A percentile compares a stretch with the other conserved stretches of the same genome.
These are phyloP conservation scores for Aspergillus ibericus DNA, from an alignment of 2,329 filamentous ascomycete species.

Conservation along the genomic window DNA sequence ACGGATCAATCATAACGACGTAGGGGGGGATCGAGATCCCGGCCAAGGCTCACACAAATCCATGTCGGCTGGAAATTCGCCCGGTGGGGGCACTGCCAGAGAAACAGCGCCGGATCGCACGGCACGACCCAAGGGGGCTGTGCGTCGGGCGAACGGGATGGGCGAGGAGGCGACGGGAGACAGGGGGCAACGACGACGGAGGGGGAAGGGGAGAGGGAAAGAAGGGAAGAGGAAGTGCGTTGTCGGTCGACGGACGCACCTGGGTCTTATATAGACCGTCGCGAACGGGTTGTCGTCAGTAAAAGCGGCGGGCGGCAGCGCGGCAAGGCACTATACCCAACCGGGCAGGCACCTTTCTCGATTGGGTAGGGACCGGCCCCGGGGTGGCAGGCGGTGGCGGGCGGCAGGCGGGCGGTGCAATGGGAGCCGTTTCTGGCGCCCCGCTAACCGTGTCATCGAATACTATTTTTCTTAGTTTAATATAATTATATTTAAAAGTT, in stretches of 20 bases:
- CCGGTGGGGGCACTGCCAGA: neutral
- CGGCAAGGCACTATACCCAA: constrained; percentile 20
- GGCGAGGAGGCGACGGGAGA: neutral
- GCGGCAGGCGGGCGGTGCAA: no score
- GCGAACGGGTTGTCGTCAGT: neutral
- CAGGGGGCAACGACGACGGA: constrained; percentile 1
- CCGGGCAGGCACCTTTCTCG: constrained; percentile 5
- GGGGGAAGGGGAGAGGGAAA: neutral
- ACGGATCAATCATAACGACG: neutral
- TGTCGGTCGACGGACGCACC: neutral
- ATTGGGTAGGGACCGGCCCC: constrained; percentile 51
- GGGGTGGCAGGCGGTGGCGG: no score
- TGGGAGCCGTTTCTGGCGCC: no score
- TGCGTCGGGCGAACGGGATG: neutral
- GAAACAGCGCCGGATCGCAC: constrained; percentile 2
- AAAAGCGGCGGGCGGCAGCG: constrained; percentile 1
- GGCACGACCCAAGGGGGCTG: constrained; percentile 1
- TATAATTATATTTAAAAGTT: no score
- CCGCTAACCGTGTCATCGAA: no score
- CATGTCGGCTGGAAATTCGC: constrained; percentile 1
- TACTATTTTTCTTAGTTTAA: no score
- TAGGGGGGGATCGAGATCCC: neutral
- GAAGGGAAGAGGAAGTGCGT: neutral
- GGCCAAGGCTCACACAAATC: constrained; percentile 1
- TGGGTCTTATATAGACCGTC: constrained; percentile 2